Evolutionary conservation across 2,329 filamentous ascomycete genomes (phyloP).

Genomic region (Dactylellina sp.): DNA sequence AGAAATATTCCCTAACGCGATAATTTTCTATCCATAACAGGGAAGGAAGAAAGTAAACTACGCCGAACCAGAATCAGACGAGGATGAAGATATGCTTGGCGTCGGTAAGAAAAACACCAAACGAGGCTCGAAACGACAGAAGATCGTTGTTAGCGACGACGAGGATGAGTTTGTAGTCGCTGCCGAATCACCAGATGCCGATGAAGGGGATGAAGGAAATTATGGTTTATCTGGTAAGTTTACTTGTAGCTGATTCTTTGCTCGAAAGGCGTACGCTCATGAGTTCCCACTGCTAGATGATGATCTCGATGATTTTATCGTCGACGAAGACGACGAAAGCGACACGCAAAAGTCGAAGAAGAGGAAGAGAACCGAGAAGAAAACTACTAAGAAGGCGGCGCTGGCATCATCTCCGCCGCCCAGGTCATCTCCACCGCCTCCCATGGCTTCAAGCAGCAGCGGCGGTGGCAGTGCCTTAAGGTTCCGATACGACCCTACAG

Average conservation of each 20-base stretch:
- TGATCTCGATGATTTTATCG: slow-evolving; percentile 89
- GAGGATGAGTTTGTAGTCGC: slow-evolving; percentile 74
- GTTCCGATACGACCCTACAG: slow-evolving; percentile 69
- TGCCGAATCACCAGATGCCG: slow-evolving; percentile 72
- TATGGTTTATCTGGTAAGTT: slow-evolving; percentile 41
- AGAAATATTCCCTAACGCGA: too few relatives aligned
- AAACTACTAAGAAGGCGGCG: slow-evolving; percentile 72
- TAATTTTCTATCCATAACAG: slow-evolving; percentile 61
- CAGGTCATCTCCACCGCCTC: slow-evolving; percentile 66
- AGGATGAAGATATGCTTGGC: slow-evolving; percentile 71
- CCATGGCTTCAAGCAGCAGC: slow-evolving; percentile 62
- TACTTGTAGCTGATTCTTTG: slow-evolving; percentile 42
- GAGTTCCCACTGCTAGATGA: slow-evolving; percentile 62
- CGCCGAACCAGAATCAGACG: slow-evolving; percentile 84
- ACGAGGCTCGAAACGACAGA: slow-evolving; percentile 66
- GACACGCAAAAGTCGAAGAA: slow-evolving; percentile 72
- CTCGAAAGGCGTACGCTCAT: neutral
- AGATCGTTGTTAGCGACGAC: slow-evolving; percentile 76
- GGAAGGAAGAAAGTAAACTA: slow-evolving; percentile 79
- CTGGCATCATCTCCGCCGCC: slow-evolving; percentile 59
- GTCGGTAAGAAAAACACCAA: slow-evolving; percentile 69
- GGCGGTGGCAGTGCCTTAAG: slow-evolving; percentile 69
- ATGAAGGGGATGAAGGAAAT: slow-evolving; percentile 68
- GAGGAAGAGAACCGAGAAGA: slow-evolving; percentile 70
- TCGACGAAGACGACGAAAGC: slow-evolving; percentile 77